Base-by-base conservation (phyloP, 176 grass and related monocot species). In the Chloris gayana region DNA sequence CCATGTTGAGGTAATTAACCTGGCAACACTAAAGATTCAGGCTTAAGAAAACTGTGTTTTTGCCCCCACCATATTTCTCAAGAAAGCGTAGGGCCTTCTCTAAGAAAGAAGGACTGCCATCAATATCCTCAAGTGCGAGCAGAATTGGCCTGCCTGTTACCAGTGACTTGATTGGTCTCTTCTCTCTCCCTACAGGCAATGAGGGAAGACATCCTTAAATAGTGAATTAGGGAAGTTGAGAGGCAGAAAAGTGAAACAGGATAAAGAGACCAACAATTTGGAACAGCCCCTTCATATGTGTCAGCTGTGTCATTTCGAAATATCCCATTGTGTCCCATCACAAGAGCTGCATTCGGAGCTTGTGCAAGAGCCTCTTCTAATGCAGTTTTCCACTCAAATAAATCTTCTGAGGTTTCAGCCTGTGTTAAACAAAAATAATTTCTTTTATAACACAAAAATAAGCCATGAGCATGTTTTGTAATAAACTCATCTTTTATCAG, bases 281-380 rank as follows among this genome's bases (percentile, higher is more conserved):
- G 90, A 68, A 89, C 69, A 87, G 93, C 81, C 79, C 86, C 86
- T 79, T 99, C 96, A 69, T 87, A 99, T 87, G 92, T 80, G 54
- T 93, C 96, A 80, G 84, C 38, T 26, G 86, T 93, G 30, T 99
- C 96, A 71, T 95, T 99, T 64, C 82, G 90, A 89, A 95, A 95
- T 87, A 99, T 99, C 60, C 96, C 96, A 91, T 99, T 99, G 84
- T 99, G 93, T 63, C 96, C 96, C 96, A 99, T 95, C 50, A 99
- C 93, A 89, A 99, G 96, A 86, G 93, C 97, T 73, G 93, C 97
- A 90, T 91, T 99, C 74, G 97, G 97, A 91, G 97, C 97, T 83
- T 93, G 97, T 62, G 93, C 88, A 80, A 99, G 91, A 85, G 97
- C 97, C 83, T 93, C 86, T 88, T 99, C 91, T 76, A 99, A 71